A percentile compares a stretch with the other conserved stretches of the same genome.
Conservation (phyloP, 2,329 filamentous ascomycete species). For the Clathrospora elynae region DNA sequence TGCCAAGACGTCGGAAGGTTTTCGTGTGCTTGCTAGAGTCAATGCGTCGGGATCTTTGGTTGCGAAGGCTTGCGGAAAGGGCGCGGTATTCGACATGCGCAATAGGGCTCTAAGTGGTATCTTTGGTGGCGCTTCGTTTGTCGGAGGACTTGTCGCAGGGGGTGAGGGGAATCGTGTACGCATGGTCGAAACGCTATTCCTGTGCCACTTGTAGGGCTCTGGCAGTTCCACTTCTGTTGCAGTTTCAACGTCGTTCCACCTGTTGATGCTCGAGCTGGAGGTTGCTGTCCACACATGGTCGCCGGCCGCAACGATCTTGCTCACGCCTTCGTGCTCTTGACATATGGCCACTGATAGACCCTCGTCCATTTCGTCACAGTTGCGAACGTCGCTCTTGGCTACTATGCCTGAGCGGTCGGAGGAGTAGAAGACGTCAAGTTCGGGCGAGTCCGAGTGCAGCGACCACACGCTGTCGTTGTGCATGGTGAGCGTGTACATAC, state of each 20-base stretch:
- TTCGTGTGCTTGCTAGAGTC: constrained; percentile 59
- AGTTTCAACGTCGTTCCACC: constrained; percentile 87
- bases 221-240: constrained; percentile 67
- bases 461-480: constrained; percentile 99
- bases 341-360: constrained; percentile 88
- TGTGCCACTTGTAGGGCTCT: constrained; percentile 57
- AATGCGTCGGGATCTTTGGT: constrained; percentile 61
- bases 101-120: constrained; percentile 80
- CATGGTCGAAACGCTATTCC: constrained; percentile 57
- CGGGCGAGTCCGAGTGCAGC: constrained; percentile 84
- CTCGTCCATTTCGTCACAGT: constrained; percentile 77
- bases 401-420: constrained; percentile 89
- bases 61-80: constrained; percentile 65
- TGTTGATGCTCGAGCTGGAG: constrained; percentile 86
- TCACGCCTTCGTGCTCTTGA: constrained; percentile 86
- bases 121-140: constrained; percentile 54
- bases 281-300: constrained; percentile 90
- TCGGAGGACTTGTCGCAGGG: constrained; percentile 39
- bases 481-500: constrained; percentile 98
- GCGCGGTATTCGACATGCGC: constrained; percentile 80
- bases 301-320: constrained; percentile 65
- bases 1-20: constrained; percentile 62
- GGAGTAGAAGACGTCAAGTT: constrained; percentile 90
- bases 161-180: constrained; percentile 50
- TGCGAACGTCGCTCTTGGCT: constrained; percentile 92